Evolutionary conservation across 73 alveolate genomes (phyloP).

Genomic region (Uronychia setigera): DNA sequence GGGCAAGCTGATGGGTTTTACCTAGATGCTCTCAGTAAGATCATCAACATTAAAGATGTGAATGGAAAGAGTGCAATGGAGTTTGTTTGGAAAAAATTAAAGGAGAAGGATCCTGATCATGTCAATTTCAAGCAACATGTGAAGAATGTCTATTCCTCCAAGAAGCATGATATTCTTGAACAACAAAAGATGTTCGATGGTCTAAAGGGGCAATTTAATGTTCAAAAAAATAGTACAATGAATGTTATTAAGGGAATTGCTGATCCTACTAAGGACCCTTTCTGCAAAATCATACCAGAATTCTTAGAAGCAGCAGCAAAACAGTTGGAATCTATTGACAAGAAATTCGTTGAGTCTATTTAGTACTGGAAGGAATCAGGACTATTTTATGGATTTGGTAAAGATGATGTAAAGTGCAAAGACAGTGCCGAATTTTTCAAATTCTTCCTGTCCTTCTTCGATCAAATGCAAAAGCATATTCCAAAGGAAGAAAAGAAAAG

Average conservation of each 20-base stretch:
- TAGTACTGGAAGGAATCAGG: constrained; percentile 32
- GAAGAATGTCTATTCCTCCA: constrained; percentile 58
- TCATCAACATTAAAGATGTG: constrained; percentile 68
- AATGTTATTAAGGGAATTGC: constrained; percentile 60
- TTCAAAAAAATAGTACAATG: constrained; percentile 54
- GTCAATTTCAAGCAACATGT: constrained; percentile 51
- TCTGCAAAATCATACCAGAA: constrained; percentile 36
- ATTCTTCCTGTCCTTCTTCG: constrained; percentile 68
- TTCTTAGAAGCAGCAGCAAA: constrained; percentile 30
- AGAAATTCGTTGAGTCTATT: constrained; percentile 47
- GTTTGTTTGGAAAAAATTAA: constrained; percentile 58
- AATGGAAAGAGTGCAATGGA: constrained; percentile 67
- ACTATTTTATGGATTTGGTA: constrained; percentile 21
- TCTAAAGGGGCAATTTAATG: constrained; percentile 36
- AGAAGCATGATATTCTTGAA: constrained; percentile 46
- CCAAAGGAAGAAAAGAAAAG: constrained; percentile 76
- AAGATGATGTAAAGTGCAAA: constrained; percentile 47
- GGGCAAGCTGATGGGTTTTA: constrained; percentile 92
- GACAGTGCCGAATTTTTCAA: constrained; percentile 64
- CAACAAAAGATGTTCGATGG: constrained; percentile 38
- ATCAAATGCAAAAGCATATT: constrained; percentile 56
- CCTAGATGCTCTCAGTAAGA: constrained; percentile 70
- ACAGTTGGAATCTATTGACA: constrained; percentile 37
- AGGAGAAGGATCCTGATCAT: constrained; percentile 61
- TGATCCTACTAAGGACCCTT: constrained; percentile 42